Evolutionary conservation across 441 rosid species (phyloP).

Genomic region (Populus hybrid): DNA sequence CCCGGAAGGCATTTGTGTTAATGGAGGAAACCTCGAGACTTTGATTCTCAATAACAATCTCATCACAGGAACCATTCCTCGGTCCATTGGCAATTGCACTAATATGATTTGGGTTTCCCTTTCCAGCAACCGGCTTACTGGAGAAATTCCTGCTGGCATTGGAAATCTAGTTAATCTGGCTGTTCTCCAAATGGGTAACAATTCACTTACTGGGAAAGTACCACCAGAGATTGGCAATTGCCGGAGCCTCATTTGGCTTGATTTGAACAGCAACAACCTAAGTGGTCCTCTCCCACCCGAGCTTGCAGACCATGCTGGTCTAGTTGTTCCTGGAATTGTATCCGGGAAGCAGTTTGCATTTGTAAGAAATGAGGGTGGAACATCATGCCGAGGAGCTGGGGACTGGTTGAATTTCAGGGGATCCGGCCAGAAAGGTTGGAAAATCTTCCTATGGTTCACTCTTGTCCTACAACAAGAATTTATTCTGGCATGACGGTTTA

Average conservation of each 20-base stretch:
- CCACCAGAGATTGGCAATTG: conserved; percentile 81
- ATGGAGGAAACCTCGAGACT: conserved; percentile 79
- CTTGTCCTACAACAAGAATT: conserved; percentile 76
- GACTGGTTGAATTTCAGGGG: conserved; percentile 90
- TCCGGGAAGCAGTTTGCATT: conserved; percentile 91
- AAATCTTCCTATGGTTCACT: conserved; percentile 73
- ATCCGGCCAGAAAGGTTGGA: conserved; percentile 71
- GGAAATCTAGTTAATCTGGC: conserved; percentile 71
- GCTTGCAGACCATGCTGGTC: conserved; percentile 74
- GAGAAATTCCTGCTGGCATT: conserved; percentile 66
- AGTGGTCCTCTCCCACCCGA: conserved; percentile 61
- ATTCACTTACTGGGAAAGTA: conserved; percentile 65
- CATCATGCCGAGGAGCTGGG: conserved; percentile 97
- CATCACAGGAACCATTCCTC: conserved; percentile 64
- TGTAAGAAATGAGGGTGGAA: conserved; percentile 93
- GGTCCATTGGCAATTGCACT: conserved; percentile 70
- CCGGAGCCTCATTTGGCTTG: conserved; percentile 87
- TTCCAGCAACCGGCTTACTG: conserved; percentile 67
- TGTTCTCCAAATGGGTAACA: conserved; percentile 84
- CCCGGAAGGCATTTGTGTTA: conserved; percentile 68
- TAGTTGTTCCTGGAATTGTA: conserved; percentile 63
- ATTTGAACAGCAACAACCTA: conserved; percentile 79
- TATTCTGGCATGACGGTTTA: conserved; percentile 78
- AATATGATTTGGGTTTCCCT: conserved; percentile 92
- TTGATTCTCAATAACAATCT: conserved; percentile 85